Percentiles rank a stretch among this genome's conserved stretches.
These are phyloP conservation scores for Lipomyces anomalus DNA, from an alignment of 805 yeast species.

Conservation along the genomic window DNA sequence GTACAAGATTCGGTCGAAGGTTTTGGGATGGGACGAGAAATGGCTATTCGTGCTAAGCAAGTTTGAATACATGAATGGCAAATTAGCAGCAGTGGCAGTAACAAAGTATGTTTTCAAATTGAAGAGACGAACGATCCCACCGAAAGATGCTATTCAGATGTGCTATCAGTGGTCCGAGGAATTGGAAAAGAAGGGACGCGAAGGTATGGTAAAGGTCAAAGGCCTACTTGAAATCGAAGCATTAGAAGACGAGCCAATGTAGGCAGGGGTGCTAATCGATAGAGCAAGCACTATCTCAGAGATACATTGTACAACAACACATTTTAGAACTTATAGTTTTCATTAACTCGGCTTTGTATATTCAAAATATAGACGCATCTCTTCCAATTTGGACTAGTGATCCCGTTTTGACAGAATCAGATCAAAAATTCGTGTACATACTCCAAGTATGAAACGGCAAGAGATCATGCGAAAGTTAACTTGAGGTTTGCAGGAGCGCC, in stretches of 20 bases:
- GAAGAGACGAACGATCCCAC: slow-evolving; percentile 68
- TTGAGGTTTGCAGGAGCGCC: too few species aligned
- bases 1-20: slow-evolving; percentile 51
- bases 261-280: too few species aligned
- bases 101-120: slow-evolving; percentile 79
- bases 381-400: too few species aligned
- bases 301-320: too few species aligned
- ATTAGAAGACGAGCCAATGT: slow-evolving; percentile 19
- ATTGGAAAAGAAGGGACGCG: slow-evolving; percentile 36
- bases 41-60: slow-evolving; percentile 72
- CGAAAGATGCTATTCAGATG: slow-evolving; percentile 41
- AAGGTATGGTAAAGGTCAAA: slow-evolving; percentile 27
- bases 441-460: too few species aligned
- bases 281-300: too few species aligned
- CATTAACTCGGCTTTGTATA: too few species aligned
- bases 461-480: too few species aligned
- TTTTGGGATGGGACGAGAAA: slow-evolving; percentile 80
- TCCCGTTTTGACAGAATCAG: too few species aligned
- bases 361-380: too few species aligned
- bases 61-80: slow-evolving; percentile 43
- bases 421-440: too few species aligned
- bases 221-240: slow-evolving; percentile 25
- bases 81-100: slow-evolving; percentile 53
- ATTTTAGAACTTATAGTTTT: too few species aligned
- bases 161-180: slow-evolving; percentile 54